These are phyloP conservation scores for Leptographium galeiforme DNA, from an alignment of 2,329 filamentous ascomycete species.

Conservation along the genomic window DNA sequence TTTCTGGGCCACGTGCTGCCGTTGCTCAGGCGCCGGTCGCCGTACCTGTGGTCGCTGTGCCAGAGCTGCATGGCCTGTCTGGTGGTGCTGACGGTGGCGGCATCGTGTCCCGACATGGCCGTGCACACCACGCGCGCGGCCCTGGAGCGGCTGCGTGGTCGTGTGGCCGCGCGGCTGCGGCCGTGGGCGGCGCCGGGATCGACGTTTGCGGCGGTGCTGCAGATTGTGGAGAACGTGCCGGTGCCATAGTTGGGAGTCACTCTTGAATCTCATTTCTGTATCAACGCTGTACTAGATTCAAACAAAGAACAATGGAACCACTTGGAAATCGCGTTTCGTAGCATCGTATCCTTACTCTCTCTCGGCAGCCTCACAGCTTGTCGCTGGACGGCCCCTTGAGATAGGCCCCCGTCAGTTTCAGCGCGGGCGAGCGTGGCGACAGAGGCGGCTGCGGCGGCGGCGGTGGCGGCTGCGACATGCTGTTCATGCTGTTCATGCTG, in stretches of 20 bases:
- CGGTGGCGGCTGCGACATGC: background rate
- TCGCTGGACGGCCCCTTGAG: background rate
- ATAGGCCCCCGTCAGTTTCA: background rate
- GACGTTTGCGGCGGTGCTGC: conserved; percentile 15
- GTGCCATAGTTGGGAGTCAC: background rate
- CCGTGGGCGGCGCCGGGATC: conserved; percentile 21
- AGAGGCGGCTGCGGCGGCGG: background rate
- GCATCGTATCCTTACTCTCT: too few relatives aligned
- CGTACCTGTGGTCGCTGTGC: conserved; percentile 23
- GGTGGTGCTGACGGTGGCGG: conserved; percentile 19
- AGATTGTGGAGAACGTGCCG: conserved; percentile 9
- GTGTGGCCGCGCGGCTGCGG: conserved; percentile 17
- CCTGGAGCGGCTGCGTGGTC: conserved; percentile 16
- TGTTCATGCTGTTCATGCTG: background rate
- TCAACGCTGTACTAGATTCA: too few relatives aligned
- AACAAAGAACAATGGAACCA: too few relatives aligned
- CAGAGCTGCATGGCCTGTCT: conserved; percentile 22
- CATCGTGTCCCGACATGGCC: conserved; percentile 15
- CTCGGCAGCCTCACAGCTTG: background rate
- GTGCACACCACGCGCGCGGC: background rate
- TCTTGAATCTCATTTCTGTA: too few relatives aligned
- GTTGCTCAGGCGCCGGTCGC: conserved; percentile 22
- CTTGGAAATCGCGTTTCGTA: too few relatives aligned
- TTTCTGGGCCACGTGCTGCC: conserved; percentile 22
- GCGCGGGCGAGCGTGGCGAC: background rate